Percentiles rank a stretch among this genome's conserved stretches.
Conservation (phyloP, 305 asterid species). For the Striga hermonthica region DNA sequence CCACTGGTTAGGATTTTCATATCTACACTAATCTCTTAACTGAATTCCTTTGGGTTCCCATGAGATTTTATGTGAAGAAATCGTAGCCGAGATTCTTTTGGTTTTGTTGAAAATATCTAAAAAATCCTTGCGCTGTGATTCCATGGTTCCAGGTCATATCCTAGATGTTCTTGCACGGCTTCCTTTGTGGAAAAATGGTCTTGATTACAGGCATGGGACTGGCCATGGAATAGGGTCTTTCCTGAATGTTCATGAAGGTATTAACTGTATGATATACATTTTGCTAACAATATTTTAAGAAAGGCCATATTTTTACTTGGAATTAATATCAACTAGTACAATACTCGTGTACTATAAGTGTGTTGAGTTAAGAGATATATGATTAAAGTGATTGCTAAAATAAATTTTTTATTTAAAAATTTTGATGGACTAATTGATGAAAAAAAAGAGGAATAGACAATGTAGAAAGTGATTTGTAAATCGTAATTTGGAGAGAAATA, state of each 20-base stretch:
- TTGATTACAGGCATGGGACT: slow-evolving; percentile 97
- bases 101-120: slow-evolving; percentile 27
- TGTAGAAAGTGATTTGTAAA: too few relatives aligned
- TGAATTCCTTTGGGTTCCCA: neutral
- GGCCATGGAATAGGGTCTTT: slow-evolving; percentile 97
- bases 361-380: too few relatives aligned
- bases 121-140: slow-evolving; percentile 22
- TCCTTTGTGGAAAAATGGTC: slow-evolving; percentile 93
- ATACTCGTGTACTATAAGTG: too few relatives aligned
- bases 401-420: too few relatives aligned
- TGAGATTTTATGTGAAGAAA: slow-evolving; percentile 22
- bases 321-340: neutral
- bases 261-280: slow-evolving; percentile 13
- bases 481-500: too few relatives aligned
- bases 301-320: neutral
- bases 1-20: slow-evolving; percentile 59
- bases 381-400: too few relatives aligned
- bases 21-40: slow-evolving; percentile 21
- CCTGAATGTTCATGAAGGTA: slow-evolving; percentile 97
- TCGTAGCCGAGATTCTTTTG: slow-evolving; percentile 19
- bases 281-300: neutral
- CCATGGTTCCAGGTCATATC: slow-evolving; percentile 59
- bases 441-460: too few relatives aligned
- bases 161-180: slow-evolving; percentile 87
- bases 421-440: too few relatives aligned